These are phyloP conservation scores for Eimeria praecox DNA, from an alignment of 169 alveolate species.

Conservation along the genomic window DNA sequence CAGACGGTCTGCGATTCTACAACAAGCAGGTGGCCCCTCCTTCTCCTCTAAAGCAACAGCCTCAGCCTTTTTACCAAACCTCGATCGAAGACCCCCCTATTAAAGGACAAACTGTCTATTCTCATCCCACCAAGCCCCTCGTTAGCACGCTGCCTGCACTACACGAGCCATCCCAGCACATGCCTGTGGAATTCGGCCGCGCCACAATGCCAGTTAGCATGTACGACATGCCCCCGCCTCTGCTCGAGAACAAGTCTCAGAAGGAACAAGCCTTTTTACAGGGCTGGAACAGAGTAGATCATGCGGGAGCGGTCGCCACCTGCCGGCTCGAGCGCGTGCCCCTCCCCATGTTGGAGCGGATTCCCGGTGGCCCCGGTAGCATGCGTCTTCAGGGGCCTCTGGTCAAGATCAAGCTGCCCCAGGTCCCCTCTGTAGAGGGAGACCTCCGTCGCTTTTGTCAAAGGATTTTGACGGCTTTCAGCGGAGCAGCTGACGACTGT, in stretches of 20 bases:
- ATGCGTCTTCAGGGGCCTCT: slow-evolving; percentile 35
- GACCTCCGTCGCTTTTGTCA: slow-evolving; percentile 52
- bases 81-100: neutral
- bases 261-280: slow-evolving; percentile 23
- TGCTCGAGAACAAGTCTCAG: slow-evolving; percentile 27
- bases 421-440: slow-evolving; percentile 59
- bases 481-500: slow-evolving; percentile 71
- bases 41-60: neutral
- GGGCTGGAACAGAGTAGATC: slow-evolving; percentile 58
- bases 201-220: slow-evolving; percentile 23
- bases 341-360: slow-evolving; percentile 72
- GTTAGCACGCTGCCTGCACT: slow-evolving; percentile 5
- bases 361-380: slow-evolving; percentile 43
- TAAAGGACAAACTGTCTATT: neutral
- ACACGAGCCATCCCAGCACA: slow-evolving; percentile 24
- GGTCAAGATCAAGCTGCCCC: slow-evolving; percentile 37
- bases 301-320: slow-evolving; percentile 73
- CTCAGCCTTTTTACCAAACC: neutral
- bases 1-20: slow-evolving; percentile 40
- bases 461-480: slow-evolving; percentile 46
- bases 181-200: slow-evolving; percentile 18
- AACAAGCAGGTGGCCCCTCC: slow-evolving; percentile 1
- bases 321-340: slow-evolving; percentile 68
- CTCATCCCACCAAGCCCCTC: neutral
- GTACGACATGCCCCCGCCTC: slow-evolving; percentile 37